Percentiles rank a stretch among this genome's conserved stretches.
phyloP scores from a whole-genome alignment of 2,329 filamentous ascomycete species.

The Clarireedia homoeocarpa region DNA sequence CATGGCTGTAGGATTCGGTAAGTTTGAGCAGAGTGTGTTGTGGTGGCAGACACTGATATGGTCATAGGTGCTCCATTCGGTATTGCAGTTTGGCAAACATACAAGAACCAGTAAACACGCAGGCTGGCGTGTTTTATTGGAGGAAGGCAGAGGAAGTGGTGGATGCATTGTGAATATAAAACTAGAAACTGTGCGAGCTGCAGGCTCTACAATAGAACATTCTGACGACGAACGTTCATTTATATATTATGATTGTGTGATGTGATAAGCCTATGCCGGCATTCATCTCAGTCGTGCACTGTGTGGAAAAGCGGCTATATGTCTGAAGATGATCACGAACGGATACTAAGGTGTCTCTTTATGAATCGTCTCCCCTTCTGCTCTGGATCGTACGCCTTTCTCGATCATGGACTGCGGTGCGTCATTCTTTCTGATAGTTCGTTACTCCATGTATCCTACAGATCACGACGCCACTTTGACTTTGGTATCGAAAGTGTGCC shows the following conservation, averaged over 20 bases:
- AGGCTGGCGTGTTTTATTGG: not conserved
- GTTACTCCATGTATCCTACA: not conserved
- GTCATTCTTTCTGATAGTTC: not conserved
- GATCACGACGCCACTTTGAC: constrained; percentile 21
- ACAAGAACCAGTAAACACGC: constrained; percentile 30
- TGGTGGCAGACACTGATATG: constrained; percentile 2
- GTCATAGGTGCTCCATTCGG: constrained; percentile 47
- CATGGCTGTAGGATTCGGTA: constrained; percentile 47
- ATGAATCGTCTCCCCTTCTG: too few species aligned
- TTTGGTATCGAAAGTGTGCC: constrained; percentile 46
- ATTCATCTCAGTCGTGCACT: not conserved
- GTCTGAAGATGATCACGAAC: too few species aligned
- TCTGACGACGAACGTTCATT: constrained; percentile 5
- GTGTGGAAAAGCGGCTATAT: too few species aligned
- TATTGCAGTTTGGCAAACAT: constrained; percentile 42
- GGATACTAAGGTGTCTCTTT: too few species aligned
- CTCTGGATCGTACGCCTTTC: too few species aligned
- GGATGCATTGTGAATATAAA: constrained; percentile 14
- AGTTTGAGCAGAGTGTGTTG: constrained; percentile 23
- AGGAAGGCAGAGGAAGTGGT: not conserved
- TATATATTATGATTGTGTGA: not conserved
- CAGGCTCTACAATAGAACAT: constrained; percentile 9
- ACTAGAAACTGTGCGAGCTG: constrained; percentile 7
- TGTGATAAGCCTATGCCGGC: not conserved
- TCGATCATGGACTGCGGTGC: too few species aligned